phyloP scores from a whole-genome alignment of 164 flowering plant genomes.

The Kingdonia uniflora region DNA sequence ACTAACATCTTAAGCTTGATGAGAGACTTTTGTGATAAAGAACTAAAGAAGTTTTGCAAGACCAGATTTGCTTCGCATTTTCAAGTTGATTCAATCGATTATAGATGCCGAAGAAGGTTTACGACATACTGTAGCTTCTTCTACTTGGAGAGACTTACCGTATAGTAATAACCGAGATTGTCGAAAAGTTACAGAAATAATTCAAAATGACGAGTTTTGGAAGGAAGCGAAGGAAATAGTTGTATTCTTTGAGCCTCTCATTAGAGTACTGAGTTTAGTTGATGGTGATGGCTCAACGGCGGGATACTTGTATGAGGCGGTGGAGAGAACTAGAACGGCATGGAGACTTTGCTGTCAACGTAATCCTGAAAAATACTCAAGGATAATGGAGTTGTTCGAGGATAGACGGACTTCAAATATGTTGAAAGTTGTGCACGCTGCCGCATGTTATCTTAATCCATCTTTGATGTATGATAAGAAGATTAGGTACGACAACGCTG shows the following conservation, averaged over 20 bases:
- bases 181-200: no score
- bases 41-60: no score
- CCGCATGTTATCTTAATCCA: not conserved
- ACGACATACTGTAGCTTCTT: no score
- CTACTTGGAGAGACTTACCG: no score
- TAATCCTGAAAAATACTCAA: not conserved
- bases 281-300: constrained; percentile 1
- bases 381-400: no score
- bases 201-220: not conserved
- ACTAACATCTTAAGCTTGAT: no score
- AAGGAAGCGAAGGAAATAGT: not conserved
- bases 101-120: no score
- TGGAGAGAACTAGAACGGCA: not conserved
- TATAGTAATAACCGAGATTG: no score
- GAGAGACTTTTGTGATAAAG: no score
- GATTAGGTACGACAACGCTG: not conserved
- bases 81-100: no score
- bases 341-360: no score
- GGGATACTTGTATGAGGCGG: not conserved
- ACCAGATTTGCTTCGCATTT: no score
- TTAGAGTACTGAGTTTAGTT: not conserved
- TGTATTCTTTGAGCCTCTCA: not conserved
- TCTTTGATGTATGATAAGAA: constrained; percentile 2
- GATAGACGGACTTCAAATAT: not conserved
- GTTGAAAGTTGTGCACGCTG: not conserved